phyloP scores from a whole-genome alignment of 306 rosid genomes.

The Bauhinia variegata region DNA sequence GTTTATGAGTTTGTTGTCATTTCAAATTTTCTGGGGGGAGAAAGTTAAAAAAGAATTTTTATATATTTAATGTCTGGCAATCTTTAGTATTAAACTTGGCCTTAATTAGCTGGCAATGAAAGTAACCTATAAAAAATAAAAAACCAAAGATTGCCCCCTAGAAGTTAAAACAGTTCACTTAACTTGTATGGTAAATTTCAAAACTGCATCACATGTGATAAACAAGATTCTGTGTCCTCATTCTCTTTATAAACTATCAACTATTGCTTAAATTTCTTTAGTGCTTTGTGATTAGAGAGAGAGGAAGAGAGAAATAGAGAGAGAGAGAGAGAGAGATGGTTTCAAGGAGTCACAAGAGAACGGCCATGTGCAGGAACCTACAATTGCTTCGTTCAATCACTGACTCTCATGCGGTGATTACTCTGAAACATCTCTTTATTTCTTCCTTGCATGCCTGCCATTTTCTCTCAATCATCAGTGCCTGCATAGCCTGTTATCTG shows the following conservation, averaged over 20 bases:
- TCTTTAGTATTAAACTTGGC: conserved; percentile 30
- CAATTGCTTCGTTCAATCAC: conserved; percentile 63
- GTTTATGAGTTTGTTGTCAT: too few relatives aligned
- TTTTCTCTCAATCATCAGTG: conserved; percentile 2
- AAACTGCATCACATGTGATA: conserved; percentile 54
- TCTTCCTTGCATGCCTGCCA: not conserved
- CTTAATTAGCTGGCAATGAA: conserved; percentile 23
- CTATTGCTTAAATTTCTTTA: conserved; percentile 30
- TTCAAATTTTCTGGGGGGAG: too few relatives aligned
- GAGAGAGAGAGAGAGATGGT: too few relatives aligned
- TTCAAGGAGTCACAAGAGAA: conserved; percentile 57
- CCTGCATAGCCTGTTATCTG: conserved; percentile 3
- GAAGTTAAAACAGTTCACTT: conserved; percentile 35
- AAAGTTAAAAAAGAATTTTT: too few relatives aligned
- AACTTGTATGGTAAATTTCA: conserved; percentile 42
- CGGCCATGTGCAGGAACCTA: conserved; percentile 48
- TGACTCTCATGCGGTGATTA: conserved; percentile 50
- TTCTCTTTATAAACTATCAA: conserved; percentile 44
- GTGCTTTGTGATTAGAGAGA: conserved; percentile 20
- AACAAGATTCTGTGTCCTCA: conserved; percentile 49
- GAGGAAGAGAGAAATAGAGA: conserved; percentile 20
- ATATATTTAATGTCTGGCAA: not conserved
- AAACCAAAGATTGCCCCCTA: conserved; percentile 27
- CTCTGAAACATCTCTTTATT: conserved; percentile 35
- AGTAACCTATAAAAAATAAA: conserved; percentile 34